Percentiles rank a stretch among this genome's conserved stretches.
phyloP scores from a whole-genome alignment of 2,329 filamentous ascomycete species.

The Aschersonia sp. region DNA sequence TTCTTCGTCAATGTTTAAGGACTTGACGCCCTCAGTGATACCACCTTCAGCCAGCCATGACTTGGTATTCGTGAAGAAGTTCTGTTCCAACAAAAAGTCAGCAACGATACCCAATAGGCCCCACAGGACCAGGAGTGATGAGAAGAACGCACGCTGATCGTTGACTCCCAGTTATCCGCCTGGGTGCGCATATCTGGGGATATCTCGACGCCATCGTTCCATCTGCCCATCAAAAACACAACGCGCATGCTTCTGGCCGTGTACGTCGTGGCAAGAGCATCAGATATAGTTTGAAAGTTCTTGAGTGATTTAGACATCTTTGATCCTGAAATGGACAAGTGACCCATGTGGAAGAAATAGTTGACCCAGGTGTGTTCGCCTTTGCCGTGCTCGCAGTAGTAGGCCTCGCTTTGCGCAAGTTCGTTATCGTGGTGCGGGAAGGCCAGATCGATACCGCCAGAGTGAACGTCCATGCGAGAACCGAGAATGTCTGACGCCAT shows the following conservation, averaged over 20 bases:
- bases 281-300: constrained; percentile 88
- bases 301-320: constrained; percentile 97
- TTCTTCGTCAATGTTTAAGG: constrained; percentile 21
- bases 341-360: constrained; percentile 93
- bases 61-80: constrained; percentile 44
- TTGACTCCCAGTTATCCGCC: constrained; percentile 67
- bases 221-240: constrained; percentile 75
- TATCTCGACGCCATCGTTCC: constrained; percentile 87
- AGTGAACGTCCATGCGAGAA: constrained; percentile 79
- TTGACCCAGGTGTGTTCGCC: constrained; percentile 70
- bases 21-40: constrained; percentile 18
- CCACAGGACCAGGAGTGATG: not conserved
- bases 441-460: constrained; percentile 77
- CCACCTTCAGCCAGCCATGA: constrained; percentile 34
- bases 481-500: constrained; percentile 90
- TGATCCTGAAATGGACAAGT: constrained; percentile 68
- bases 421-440: constrained; percentile 94
- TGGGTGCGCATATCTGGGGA: constrained; percentile 67
- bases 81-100: constrained; percentile 19
- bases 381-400: constrained; percentile 43
- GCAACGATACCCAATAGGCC: not conserved
- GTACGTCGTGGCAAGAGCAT: constrained; percentile 58
- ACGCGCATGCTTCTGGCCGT: constrained; percentile 69
- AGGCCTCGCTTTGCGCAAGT: constrained; percentile 80
- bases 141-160: constrained; percentile 42